A percentile compares a stretch with the other conserved stretches of the same genome.
Evolutionary conservation across 805 yeast genomes (phyloP).

Genomic region (Cyberlindnera americana): DNA sequence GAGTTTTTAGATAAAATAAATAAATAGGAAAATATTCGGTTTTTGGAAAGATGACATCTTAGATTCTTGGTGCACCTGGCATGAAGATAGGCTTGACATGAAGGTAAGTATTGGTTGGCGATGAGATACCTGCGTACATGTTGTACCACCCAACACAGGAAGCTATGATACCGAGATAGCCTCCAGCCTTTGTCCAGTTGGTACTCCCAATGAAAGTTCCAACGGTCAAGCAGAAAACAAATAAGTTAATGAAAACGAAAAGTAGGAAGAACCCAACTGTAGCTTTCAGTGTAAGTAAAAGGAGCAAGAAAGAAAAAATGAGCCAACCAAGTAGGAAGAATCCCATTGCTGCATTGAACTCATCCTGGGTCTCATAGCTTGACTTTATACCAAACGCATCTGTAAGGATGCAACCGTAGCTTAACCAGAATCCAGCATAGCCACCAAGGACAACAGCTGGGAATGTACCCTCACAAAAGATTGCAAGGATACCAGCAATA

Average conservation of each 20-base stretch:
- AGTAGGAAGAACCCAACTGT: constrained; percentile 3
- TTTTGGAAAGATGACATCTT: too few species aligned
- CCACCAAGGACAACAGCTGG: constrained; percentile 3
- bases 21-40: too few species aligned
- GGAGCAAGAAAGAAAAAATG: constrained; percentile 2
- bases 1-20: too few species aligned
- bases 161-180: constrained; percentile 1
- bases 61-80: constrained; percentile 3
- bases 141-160: constrained; percentile 5
- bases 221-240: constrained; percentile 1
- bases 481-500: constrained; percentile 1
- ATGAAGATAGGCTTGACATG: constrained; percentile 2
- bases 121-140: constrained; percentile 1
- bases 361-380: constrained; percentile 1
- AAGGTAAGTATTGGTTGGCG: constrained; percentile 1
- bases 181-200: constrained; percentile 3
- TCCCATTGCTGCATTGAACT: constrained; percentile 2
- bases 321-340: constrained; percentile 2
- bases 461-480: constrained; percentile 1
- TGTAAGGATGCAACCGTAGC: constrained; percentile 1
- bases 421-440: constrained; percentile 2
- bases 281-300: neutral
- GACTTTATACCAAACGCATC: constrained; percentile 1
- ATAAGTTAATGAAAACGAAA: constrained; percentile 1
- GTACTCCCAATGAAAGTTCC: constrained; percentile 1